Conservation (phyloP, 1,284 basidiomycete genomes). For the Ganoderma leucocontextum region DNA sequence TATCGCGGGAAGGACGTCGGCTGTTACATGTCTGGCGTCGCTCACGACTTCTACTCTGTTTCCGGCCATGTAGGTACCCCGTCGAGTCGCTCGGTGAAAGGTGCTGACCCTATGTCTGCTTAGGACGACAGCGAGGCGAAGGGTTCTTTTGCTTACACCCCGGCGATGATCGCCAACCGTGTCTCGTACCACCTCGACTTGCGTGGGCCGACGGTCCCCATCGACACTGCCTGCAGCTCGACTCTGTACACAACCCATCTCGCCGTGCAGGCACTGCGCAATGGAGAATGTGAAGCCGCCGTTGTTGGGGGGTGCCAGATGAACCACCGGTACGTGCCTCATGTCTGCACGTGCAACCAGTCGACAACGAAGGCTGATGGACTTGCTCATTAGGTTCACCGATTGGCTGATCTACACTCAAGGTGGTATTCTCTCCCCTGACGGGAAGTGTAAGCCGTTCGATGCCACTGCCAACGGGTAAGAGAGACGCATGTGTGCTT, state of each 20-base stretch:
- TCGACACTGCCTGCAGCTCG: slow-evolving; percentile 61
- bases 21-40: slow-evolving; percentile 45
- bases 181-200: slow-evolving; percentile 60
- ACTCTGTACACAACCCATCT: slow-evolving; percentile 55
- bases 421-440: slow-evolving; percentile 49
- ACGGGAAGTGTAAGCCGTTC: slow-evolving; percentile 59
- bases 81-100: not conserved
- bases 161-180: slow-evolving; percentile 54
- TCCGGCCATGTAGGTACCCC: slow-evolving; percentile 20
- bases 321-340: slow-evolving; percentile 45
- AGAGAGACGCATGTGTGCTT: not conserved
- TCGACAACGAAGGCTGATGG: not conserved
- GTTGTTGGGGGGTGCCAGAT: slow-evolving; percentile 55
- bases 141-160: slow-evolving; percentile 48
- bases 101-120: not conserved
- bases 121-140: slow-evolving; percentile 48
- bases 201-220: slow-evolving; percentile 53
- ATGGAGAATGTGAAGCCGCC: slow-evolving; percentile 58
- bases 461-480: slow-evolving; percentile 57
- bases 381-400: slow-evolving; percentile 25
- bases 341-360: not conserved
- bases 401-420: slow-evolving; percentile 45
- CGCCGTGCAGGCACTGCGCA: slow-evolving; percentile 51
- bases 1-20: slow-evolving; percentile 49
- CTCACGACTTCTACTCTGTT: slow-evolving; percentile 19